Conservation (phyloP, 352 stramenopile genomes). For the Pythium phragmitis region DNA sequence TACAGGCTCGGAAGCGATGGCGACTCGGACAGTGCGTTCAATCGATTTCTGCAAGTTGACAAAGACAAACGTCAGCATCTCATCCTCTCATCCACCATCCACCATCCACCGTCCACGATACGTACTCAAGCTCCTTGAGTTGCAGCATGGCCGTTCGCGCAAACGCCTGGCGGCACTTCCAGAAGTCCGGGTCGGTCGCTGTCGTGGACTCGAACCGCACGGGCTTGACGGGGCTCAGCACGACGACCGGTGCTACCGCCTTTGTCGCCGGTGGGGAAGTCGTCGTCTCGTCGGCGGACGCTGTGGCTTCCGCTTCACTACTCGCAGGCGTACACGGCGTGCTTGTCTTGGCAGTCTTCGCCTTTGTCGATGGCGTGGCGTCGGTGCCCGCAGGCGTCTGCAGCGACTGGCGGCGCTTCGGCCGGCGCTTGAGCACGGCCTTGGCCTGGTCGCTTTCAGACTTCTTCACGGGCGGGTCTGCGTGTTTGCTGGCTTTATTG, state of each 20-base stretch:
- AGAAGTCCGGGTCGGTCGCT: conserved; percentile 36
- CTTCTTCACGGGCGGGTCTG: conserved; percentile 14
- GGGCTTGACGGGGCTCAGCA: conserved; percentile 15
- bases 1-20: conserved; percentile 4
- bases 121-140: conserved; percentile 40
- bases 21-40: conserved; percentile 13
- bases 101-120: background rate
- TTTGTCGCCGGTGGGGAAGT: background rate
- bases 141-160: conserved; percentile 35
- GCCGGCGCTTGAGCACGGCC: conserved; percentile 12
- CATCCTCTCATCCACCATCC: background rate
- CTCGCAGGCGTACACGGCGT: conserved; percentile 7
- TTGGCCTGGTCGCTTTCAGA: conserved; percentile 10
- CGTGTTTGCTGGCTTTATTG: background rate
- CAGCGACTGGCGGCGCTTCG: conserved; percentile 15
- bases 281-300: background rate
- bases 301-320: background rate
- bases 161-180: conserved; percentile 35
- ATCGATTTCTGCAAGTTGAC: conserved; percentile 21
- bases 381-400: background rate
- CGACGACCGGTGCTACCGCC: conserved; percentile 1
- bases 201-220: conserved; percentile 21
- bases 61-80: background rate
- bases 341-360: background rate
- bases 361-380: background rate